These are phyloP conservation scores for Lathyrus oleraceus DNA, from an alignment of 306 rosid species.

Conservation along the genomic window DNA sequence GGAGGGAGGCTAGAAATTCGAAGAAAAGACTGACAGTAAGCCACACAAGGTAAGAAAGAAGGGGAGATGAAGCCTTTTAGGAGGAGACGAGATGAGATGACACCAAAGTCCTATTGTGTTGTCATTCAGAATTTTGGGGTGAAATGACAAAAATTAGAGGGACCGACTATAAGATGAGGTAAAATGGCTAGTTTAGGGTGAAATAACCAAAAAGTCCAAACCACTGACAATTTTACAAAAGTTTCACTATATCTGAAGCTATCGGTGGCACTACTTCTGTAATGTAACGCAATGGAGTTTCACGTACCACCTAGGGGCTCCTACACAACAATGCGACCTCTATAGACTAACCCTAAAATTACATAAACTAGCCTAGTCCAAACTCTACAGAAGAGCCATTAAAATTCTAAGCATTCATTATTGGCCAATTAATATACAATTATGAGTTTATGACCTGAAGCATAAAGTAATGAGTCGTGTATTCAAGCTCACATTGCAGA, in stretches of 20 bases:
- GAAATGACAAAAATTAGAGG: background rate
- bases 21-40: background rate
- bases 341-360: background rate
- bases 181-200: background rate
- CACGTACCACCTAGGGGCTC: background rate
- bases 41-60: background rate
- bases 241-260: background rate
- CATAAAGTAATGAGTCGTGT: constrained; percentile 12
- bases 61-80: background rate
- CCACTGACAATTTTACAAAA: background rate
- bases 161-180: background rate
- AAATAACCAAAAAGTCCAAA: constrained; percentile 1
- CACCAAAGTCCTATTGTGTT: background rate
- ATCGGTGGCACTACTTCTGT: background rate
- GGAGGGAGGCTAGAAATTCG: background rate
- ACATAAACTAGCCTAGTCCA: background rate
- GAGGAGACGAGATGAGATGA: background rate
- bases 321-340: background rate
- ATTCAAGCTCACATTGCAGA: constrained; percentile 25
- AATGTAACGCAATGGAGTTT: background rate
- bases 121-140: background rate
- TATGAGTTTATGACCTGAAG: background rate
- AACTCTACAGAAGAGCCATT: constrained; percentile 7
- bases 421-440: constrained; percentile 8
- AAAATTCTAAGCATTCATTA: constrained; percentile 12